These are phyloP conservation scores for Plantago major DNA, from an alignment of 257 asterid species.

Conservation along the genomic window DNA sequence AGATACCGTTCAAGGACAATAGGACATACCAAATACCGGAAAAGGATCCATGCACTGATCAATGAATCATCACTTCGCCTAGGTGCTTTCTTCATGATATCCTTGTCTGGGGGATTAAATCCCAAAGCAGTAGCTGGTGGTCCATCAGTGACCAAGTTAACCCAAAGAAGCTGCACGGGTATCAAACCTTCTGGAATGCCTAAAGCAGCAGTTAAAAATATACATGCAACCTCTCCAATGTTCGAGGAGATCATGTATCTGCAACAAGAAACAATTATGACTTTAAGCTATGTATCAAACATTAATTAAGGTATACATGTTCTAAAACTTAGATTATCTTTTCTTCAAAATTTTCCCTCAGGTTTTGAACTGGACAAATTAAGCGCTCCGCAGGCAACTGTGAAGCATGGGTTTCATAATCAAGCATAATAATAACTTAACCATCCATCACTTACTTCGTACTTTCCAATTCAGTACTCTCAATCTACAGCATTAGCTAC, in stretches of 20 bases:
- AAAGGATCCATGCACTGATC: conserved; percentile 91
- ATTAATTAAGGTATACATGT: not conserved
- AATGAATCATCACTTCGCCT: conserved; percentile 90
- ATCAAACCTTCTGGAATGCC: conserved; percentile 98
- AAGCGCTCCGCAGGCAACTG: not conserved
- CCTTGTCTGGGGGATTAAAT: conserved; percentile 97
- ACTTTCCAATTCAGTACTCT: no score
- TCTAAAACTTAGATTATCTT: not conserved
- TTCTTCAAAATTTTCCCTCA: not conserved
- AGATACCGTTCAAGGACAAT: not conserved
- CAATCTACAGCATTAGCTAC: no score
- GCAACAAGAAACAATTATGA: not conserved
- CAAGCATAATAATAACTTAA: no score
- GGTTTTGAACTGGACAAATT: conserved; percentile 2
- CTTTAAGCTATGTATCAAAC: not conserved
- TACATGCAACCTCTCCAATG: conserved; percentile 94
- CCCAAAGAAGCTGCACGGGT: conserved; percentile 99
- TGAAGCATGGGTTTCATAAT: no score
- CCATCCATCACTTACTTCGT: no score
- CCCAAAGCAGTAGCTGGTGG: conserved; percentile 99
- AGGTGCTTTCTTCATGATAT: conserved; percentile 88
- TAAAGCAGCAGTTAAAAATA: conserved; percentile 89
- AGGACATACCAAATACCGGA: conserved; percentile 70
- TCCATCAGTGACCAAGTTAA: conserved; percentile 96
- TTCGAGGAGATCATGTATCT: conserved; percentile 99